Base-by-base conservation (phyloP, 306 rosid species). In the Medicago ruthenica region DNA sequence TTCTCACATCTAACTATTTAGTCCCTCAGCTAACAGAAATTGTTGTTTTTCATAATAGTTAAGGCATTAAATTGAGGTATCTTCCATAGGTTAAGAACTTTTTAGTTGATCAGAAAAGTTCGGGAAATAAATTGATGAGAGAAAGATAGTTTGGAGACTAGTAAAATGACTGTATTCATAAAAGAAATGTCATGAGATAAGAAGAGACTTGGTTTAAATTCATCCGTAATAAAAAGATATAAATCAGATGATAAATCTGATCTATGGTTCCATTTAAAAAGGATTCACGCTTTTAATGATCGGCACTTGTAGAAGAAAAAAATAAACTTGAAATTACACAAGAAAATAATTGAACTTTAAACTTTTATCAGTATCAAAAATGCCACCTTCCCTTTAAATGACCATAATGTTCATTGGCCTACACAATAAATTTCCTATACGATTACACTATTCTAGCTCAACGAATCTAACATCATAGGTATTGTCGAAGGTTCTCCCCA, bases 401-500 rank as follows among this genome's bases (percentile, higher is more conserved):
- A 76, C 16, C 75, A 47, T 1, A 40, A 54, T 64, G 24, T 57
- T 74, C 80, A 79, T 48, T 8, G 71, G 73, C 17, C 66, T 60
- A 18, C 14, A 21, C 17, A 58, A 22, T 64, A 57, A 7, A 42
- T 18, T 42, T 10, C 70, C 39, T 17, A 50, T 2, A 58, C 24
- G 16, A 83, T 37, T 31, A 45, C 50, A 58, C 57, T 41, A 40
- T 57, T 57, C 76, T 79, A 55, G 21, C 76, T 39, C 74, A 45
- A 17, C 48, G 9, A 15, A 4, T 31, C 42, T 2, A 36, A 5
- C 27, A 21, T 42, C 84, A 88, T 7, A 94, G 77, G 67, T 87
- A 92, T 54, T 95, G 84, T 20, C 84, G 22, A 59, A 95, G 98
- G 79, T 88, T 81, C 81, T 87, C 96, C 53, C 98, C 97, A 71